A percentile compares a stretch with the other conserved stretches of the same genome.
phyloP scores from a whole-genome alignment of 208 protist species.

The Vickermania spadyakhi region DNA sequence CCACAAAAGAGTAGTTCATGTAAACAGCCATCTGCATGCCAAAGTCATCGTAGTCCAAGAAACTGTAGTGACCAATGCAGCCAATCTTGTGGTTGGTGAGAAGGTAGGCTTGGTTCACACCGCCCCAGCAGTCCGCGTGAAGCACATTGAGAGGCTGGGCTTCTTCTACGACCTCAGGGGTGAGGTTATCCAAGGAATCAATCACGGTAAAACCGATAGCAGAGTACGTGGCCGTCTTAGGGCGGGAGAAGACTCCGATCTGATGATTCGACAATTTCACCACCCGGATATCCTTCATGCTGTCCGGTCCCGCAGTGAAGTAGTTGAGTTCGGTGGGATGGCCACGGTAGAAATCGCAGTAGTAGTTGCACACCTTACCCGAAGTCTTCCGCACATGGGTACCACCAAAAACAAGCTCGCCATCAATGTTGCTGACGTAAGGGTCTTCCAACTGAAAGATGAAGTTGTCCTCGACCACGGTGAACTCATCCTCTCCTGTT shows the following conservation, averaged over 20 bases:
- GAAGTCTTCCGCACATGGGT: constrained; percentile 40
- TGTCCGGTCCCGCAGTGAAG: constrained; percentile 41
- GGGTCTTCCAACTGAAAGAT: constrained; percentile 40
- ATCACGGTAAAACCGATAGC: constrained; percentile 42
- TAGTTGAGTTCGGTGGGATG: constrained; percentile 18
- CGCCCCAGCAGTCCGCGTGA: constrained; percentile 21
- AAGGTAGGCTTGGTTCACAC: constrained; percentile 35
- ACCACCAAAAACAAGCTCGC: constrained; percentile 36
- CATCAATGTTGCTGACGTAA: constrained; percentile 27
- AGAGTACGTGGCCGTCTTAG: constrained; percentile 12
- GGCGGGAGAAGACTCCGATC: constrained; percentile 38
- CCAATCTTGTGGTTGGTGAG: constrained; percentile 22
- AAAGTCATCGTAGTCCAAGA: constrained; percentile 11
- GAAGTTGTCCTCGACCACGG: constrained; percentile 17
- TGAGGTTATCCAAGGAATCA: constrained; percentile 22
- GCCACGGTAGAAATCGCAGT: constrained; percentile 40
- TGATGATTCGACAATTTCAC: constrained; percentile 29
- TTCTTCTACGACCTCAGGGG: constrained; percentile 14
- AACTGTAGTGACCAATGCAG: constrained; percentile 34
- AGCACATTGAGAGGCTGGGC: constrained; percentile 18
- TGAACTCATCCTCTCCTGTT: constrained; percentile 50
- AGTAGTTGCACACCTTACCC: constrained; percentile 30
- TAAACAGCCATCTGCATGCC: constrained; percentile 16
- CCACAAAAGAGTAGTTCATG: constrained; percentile 26
- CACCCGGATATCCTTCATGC: constrained; percentile 51